Base-by-base conservation (phyloP, 768 basidiomycete genomes). In the Coprinopsis strossmayeri region DNA sequence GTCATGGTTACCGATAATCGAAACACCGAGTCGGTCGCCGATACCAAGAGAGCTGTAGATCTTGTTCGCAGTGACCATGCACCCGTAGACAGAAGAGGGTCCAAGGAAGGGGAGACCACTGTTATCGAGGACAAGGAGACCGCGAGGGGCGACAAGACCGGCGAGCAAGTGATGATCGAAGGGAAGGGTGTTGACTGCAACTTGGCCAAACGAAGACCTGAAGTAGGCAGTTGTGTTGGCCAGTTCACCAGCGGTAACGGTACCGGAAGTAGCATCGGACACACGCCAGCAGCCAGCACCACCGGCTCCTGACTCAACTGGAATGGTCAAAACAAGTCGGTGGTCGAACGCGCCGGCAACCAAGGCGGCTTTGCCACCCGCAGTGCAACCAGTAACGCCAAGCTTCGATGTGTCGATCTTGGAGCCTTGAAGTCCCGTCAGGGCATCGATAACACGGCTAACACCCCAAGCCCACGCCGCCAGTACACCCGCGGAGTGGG, bases 401-500 rank as follows among this genome's bases (percentile, higher is more conserved):
- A 78, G 68, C 51, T 67, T 66, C 24, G 57, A 55, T 5, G 68
- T 55, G 56, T 79, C 68, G 57, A 78, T 72, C 38, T 69, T 18
- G 17, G 30, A 25, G 24, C 38, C 41, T 4, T 74, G 67, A 0
- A 68, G 74, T 17, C 55, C 58, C 60, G 76, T 73, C 37, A 80
- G 65, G 11, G 69, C 74, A 57, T 78, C 78, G 59, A 80, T 77
- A 58, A 80, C 71, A 20, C 78, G 75, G 42, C 69, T 68, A 47
- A 78, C 71, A 49, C 73, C 78, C 78, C 77, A 79, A 0, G 72
- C 69, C 77, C 77, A 79, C 1, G 77, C 77, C 5, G 68, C 74
- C 68, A 78, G 70, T 3, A 77, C 73, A 40, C 65, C 63, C 0
- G 77, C 76, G 34, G 69, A 69, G 28, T 69, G 67, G 50, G 57